These are phyloP conservation scores for Globisporangium emineosum DNA, from an alignment of 352 stramenopile genomes.

Conservation along the genomic window DNA sequence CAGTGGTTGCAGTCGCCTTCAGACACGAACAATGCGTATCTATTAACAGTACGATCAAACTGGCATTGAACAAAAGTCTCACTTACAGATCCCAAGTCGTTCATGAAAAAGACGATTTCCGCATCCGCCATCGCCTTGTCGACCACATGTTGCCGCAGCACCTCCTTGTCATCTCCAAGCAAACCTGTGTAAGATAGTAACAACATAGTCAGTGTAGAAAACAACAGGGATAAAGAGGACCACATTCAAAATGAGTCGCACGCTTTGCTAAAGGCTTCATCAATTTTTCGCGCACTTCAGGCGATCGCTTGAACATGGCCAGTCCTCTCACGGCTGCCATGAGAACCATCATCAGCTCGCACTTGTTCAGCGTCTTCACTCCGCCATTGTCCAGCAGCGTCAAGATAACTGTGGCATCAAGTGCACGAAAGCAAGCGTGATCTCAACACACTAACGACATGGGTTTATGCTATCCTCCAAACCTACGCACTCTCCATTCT, in stretches of 20 bases:
- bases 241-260: constrained; percentile 13
- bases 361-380: constrained; percentile 51
- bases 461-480: background rate
- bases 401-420: constrained; percentile 40
- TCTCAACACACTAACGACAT: constrained; percentile 1
- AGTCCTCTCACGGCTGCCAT: constrained; percentile 42
- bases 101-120: constrained; percentile 79
- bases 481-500: background rate
- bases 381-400: constrained; percentile 62
- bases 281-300: constrained; percentile 25
- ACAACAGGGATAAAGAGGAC: background rate
- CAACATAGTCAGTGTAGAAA: background rate
- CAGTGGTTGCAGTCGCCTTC: constrained; percentile 42
- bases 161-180: constrained; percentile 39
- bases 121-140: constrained; percentile 61
- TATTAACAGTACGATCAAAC: background rate
- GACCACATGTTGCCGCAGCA: constrained; percentile 36
- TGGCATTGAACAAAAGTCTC: background rate
- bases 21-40: background rate
- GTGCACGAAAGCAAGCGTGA: background rate
- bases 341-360: constrained; percentile 60
- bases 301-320: constrained; percentile 47
- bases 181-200: constrained; percentile 26
- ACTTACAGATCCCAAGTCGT: constrained; percentile 56
- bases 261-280: constrained; percentile 46